Evolutionary conservation across 805 yeast genomes (phyloP), one percentile per base, ranked within the genome.

Genomic region (Candida saitoana): DNA sequence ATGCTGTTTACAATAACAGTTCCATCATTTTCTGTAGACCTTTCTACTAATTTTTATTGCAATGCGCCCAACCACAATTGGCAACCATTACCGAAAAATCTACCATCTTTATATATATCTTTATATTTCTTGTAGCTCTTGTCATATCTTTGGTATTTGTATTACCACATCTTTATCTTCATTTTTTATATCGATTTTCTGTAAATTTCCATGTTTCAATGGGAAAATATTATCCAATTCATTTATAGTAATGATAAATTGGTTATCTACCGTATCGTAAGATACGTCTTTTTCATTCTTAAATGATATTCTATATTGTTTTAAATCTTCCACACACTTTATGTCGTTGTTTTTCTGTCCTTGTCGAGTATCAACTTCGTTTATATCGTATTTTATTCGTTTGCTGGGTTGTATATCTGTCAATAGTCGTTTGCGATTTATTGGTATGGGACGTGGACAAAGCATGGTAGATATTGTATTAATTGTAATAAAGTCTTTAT

Each of bases 361-460:
- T 29, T 11, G n/a, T 9, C 32, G n/a, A 14, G 32, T 29, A 14
- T 29, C 32, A 29, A 29, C n/a, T 6, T 29, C 7, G 5, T 29
- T 12, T 5, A 14, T 6, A 29, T 29, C 32, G n/a, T 5, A 14
- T 14, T 29, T 29, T 9, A 29, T 5, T 29, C 32, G 32, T 29
- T 29, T 29, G 16, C 32, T 14, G 6, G 32, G 5, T 5, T 14
- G n/a, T 9, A 9, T 29, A 11, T 29, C 32, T 9, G 16, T 11
- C n/a, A 29, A 11, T 29, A 5, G 32, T 29, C 32, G 32, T 18
- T 44, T 50, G 9, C 6, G 11, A 22, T 11, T 22, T 6, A 11
- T 22, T 22, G 27, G 27, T 22, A 22, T 22, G 11, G 27, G 27
- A 22, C 11, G 27, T 6, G 27, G 11, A 11, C 27, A 22, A 22